phyloP scores from a whole-genome alignment of 345 rosid genomes.

The Carallia brachiata region DNA sequence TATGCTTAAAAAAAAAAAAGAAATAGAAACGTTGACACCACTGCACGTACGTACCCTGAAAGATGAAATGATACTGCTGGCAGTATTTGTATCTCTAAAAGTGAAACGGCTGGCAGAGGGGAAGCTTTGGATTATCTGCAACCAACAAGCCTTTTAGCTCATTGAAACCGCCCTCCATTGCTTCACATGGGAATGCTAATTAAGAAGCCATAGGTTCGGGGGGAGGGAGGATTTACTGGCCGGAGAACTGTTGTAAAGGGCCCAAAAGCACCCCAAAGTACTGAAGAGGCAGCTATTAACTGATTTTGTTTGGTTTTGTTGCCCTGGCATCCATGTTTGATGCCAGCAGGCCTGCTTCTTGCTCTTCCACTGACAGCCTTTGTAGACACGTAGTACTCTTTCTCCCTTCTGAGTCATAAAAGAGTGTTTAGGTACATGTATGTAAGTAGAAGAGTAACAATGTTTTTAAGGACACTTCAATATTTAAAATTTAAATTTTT shows the following conservation, averaged over 20 bases:
- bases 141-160: not conserved
- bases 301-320: conserved; percentile 25
- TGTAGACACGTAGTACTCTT: not conserved
- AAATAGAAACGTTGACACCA: not conserved
- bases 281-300: conserved; percentile 2
- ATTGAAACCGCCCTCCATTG: not conserved
- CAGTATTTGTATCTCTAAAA: not conserved
- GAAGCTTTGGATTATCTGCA: conserved; percentile 13
- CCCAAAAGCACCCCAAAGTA: not conserved
- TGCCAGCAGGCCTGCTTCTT: conserved; percentile 14
- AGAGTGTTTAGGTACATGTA: no score
- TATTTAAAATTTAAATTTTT: no score
- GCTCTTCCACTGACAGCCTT: not conserved
- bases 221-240: not conserved
- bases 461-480: no score
- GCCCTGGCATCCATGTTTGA: conserved; percentile 20
- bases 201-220: no score
- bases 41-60: not conserved
- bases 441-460: no score
- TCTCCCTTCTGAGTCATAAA: not conserved
- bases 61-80: not conserved
- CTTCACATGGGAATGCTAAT: not conserved
- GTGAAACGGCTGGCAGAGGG: conserved; percentile 10
- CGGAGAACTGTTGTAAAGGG: not conserved
- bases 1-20: not conserved